Percentiles rank a stretch among this genome's conserved stretches.
Evolutionary conservation across 2,329 filamentous ascomycete genomes (phyloP).

Genomic region (Kalaharituber pfeilii): DNA sequence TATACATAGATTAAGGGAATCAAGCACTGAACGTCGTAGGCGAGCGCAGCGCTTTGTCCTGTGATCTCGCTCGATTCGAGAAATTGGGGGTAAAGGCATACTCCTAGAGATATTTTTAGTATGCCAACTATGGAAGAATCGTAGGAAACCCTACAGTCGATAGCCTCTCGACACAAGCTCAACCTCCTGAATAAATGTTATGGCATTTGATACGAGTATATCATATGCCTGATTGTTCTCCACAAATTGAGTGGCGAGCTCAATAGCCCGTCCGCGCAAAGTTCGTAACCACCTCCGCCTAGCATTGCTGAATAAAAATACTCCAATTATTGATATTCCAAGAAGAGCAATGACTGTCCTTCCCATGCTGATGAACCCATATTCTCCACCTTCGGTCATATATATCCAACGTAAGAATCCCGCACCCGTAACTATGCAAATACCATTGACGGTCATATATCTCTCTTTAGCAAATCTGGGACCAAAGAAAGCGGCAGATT

Average conservation of each 20-base stretch:
- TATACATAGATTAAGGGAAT: slow-evolving; percentile 51
- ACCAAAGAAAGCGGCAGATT: slow-evolving; percentile 14
- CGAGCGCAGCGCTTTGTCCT: slow-evolving; percentile 64
- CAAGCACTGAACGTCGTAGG: slow-evolving; percentile 57
- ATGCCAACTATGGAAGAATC: background rate
- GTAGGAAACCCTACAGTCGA: slow-evolving; percentile 43
- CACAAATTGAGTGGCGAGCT: slow-evolving; percentile 51
- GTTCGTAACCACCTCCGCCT: slow-evolving; percentile 68
- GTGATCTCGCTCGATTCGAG: slow-evolving; percentile 66
- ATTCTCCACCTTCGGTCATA: slow-evolving; percentile 8
- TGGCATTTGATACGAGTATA: slow-evolving; percentile 52
- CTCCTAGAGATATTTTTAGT: slow-evolving; percentile 41
- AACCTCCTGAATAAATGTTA: slow-evolving; percentile 82
- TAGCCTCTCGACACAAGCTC: slow-evolving; percentile 86
- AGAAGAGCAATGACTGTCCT: slow-evolving; percentile 29
- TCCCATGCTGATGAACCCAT: slow-evolving; percentile 29
- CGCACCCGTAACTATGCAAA: slow-evolving; percentile 19
- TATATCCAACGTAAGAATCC: slow-evolving; percentile 20
- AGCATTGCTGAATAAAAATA: slow-evolving; percentile 52
- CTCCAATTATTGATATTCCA: slow-evolving; percentile 10
- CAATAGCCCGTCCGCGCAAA: slow-evolving; percentile 55
- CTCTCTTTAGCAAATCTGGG: slow-evolving; percentile 12
- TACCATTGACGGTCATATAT: slow-evolving; percentile 18
- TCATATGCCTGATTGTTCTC: slow-evolving; percentile 66
- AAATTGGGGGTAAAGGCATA: slow-evolving; percentile 78